A percentile compares a stretch with the other conserved stretches of the same genome.
Conservation (phyloP, 345 rosid genomes). For the Melastoma malabathricum region DNA sequence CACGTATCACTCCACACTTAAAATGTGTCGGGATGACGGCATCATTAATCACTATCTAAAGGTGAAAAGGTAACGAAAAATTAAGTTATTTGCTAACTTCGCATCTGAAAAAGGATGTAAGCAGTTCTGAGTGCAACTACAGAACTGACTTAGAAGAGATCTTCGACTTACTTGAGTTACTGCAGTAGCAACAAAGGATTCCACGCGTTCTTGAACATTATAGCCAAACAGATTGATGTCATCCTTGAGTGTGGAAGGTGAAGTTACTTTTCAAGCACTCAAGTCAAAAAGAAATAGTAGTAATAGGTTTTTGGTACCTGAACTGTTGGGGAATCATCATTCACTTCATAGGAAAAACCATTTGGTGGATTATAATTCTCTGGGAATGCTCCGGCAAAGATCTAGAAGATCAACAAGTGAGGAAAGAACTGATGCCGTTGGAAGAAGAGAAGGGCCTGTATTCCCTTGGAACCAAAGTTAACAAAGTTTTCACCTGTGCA, state of each 20-base stretch:
- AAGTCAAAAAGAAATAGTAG: constrained; percentile 5
- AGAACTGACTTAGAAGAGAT: too few species aligned
- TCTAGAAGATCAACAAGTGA: constrained; percentile 24
- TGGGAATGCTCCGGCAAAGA: constrained; percentile 93
- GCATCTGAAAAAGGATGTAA: too few species aligned
- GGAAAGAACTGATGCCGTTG: too few species aligned
- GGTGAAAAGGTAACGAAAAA: too few species aligned
- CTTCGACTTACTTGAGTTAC: too few species aligned
- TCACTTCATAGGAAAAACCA: constrained; percentile 86
- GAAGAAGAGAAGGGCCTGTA: too few species aligned
- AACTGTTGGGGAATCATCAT: constrained; percentile 52
- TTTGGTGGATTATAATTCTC: constrained; percentile 76
- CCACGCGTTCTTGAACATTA: constrained; percentile 81
- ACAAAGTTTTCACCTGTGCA: constrained; percentile 39
- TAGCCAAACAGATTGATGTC: constrained; percentile 69
- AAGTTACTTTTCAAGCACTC: neutral
- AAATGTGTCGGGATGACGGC: too few species aligned
- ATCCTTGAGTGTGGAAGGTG: constrained; percentile 4
- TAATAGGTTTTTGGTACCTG: constrained; percentile 35
- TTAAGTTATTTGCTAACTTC: too few species aligned
- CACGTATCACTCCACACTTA: too few species aligned
- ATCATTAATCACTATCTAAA: too few species aligned
- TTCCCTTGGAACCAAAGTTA: too few species aligned
- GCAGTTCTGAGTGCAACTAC: neutral
- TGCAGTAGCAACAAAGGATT: constrained; percentile 80